phyloP scores from a whole-genome alignment of 306 rosid genomes.

The Cicer chorassanicum region DNA sequence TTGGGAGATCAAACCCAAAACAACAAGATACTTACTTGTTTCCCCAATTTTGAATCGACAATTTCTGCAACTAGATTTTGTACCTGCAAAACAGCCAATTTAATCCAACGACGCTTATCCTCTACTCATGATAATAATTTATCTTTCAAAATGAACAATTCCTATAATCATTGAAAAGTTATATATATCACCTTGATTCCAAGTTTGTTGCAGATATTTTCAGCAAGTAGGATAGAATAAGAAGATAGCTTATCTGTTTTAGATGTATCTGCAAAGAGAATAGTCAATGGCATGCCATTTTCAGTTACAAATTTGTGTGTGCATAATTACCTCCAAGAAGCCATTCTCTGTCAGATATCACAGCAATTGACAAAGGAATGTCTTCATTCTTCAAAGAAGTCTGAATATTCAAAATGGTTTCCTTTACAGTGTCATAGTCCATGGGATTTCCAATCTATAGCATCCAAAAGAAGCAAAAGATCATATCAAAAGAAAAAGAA shows the following conservation, averaged over 20 bases:
- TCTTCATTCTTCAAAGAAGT: slow-evolving; percentile 57
- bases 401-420: slow-evolving; percentile 70
- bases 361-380: slow-evolving; percentile 76
- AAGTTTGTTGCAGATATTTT: slow-evolving; percentile 74
- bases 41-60: slow-evolving; percentile 85
- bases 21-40: slow-evolving; percentile 69
- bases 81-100: slow-evolving; percentile 61
- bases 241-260: slow-evolving; percentile 89
- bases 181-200: slow-evolving; percentile 72
- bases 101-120: slow-evolving; percentile 21
- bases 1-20: slow-evolving; percentile 37
- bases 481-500: slow-evolving; percentile 33
- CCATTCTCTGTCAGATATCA: slow-evolving; percentile 87
- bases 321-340: slow-evolving; percentile 76
- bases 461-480: slow-evolving; percentile 34
- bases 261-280: slow-evolving; percentile 69
- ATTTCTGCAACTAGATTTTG: slow-evolving; percentile 93
- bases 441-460: slow-evolving; percentile 85
- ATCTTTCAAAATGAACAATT: slow-evolving; percentile 30
- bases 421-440: slow-evolving; percentile 81
- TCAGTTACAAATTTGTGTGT: slow-evolving; percentile 28
- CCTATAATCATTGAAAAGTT: slow-evolving; percentile 24
- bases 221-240: slow-evolving; percentile 89
- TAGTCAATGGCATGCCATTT: slow-evolving; percentile 46
- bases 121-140: background rate